These are phyloP conservation scores for Vickermania spadyakhi DNA, from an alignment of 208 protist species.

Conservation along the genomic window DNA sequence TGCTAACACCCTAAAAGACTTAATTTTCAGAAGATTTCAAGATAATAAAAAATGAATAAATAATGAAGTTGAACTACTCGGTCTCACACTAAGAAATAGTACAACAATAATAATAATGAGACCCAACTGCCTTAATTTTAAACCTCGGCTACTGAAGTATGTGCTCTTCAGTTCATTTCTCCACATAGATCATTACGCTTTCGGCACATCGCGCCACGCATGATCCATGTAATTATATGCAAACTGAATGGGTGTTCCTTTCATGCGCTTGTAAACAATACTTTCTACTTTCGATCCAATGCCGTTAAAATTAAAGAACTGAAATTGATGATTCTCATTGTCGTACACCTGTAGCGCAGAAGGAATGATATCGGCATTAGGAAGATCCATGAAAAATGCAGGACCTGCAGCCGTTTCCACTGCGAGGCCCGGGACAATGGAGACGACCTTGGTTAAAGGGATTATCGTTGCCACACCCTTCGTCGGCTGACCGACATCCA, in stretches of 20 bases:
- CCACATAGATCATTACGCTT: too few species aligned
- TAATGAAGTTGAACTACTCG: too few species aligned
- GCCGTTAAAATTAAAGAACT: slow-evolving; percentile 67
- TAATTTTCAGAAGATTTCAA: too few species aligned
- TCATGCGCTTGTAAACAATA: neutral
- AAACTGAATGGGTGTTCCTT: slow-evolving; percentile 39
- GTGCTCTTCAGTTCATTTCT: too few species aligned
- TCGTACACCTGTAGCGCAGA: slow-evolving; percentile 66
- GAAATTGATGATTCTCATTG: slow-evolving; percentile 36
- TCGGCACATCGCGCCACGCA: slow-evolving; percentile 58
- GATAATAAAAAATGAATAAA: too few species aligned
- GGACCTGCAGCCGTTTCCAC: slow-evolving; percentile 33
- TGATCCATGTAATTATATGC: slow-evolving; percentile 85
- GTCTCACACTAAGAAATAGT: too few species aligned
- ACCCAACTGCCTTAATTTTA: too few species aligned
- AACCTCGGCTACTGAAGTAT: too few species aligned
- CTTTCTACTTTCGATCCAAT: slow-evolving; percentile 16
- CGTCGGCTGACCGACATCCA: neutral
- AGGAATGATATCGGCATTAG: slow-evolving; percentile 42
- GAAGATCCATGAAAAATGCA: slow-evolving; percentile 63
- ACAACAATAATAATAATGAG: too few species aligned
- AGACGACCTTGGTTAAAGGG: slow-evolving; percentile 42
- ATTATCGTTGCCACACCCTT: slow-evolving; percentile 38
- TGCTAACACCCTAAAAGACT: too few species aligned
- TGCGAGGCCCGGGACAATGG: slow-evolving; percentile 43